Base-by-base conservation (phyloP, 129 eudicot species). In the Pittosporum tobira region DNA sequence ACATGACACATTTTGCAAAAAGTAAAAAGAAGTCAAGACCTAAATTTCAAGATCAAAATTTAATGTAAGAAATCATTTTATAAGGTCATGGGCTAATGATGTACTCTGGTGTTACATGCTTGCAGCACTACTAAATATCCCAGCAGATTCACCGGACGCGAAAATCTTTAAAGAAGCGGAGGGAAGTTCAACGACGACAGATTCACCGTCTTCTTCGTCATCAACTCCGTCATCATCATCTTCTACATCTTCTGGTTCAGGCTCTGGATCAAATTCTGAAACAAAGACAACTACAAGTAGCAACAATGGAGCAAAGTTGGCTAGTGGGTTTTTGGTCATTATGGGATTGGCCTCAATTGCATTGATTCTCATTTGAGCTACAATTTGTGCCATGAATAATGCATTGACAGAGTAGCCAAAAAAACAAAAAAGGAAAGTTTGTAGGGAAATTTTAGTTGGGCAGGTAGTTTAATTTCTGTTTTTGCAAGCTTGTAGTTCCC, bases 81-180 rank as follows among this genome's bases (percentile, higher is more conserved):
- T 23, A 16, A 59, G 37, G 31, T 40, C 6, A 37, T 25, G 43
- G 18, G 6, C 10, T 36, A 48, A 29, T 23, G 40, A 48, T 16
- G 9, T 21, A 11, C 22, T n/a, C 7, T 62, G 48, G 16, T 4
- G 27, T 50, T 24, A 28, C 34, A 1, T 48, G n/a, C 1, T 52
- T 66, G 62, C 70, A 76, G 81, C 73, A 13, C 23, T 76, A 54
- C 73, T 76, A 8, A 67, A 76, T 20, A 70, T 76, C 44, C 77
- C 81, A 19, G 66, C 77, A 44, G 76, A 66, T 71, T 76, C 81
- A 59, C 62, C 81, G 6, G 73, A 76, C 48, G 81, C 81, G 15
- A 76, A 76, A 61, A 71, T 71, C 29, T 70, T 76, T 36, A 61
- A 76, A 71, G 16, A 23, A 64, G 72, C 61, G 12, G 69, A 40